Evolutionary conservation across 2,329 filamentous ascomycete genomes (phyloP).

Genomic region (Alternaria panax): DNA sequence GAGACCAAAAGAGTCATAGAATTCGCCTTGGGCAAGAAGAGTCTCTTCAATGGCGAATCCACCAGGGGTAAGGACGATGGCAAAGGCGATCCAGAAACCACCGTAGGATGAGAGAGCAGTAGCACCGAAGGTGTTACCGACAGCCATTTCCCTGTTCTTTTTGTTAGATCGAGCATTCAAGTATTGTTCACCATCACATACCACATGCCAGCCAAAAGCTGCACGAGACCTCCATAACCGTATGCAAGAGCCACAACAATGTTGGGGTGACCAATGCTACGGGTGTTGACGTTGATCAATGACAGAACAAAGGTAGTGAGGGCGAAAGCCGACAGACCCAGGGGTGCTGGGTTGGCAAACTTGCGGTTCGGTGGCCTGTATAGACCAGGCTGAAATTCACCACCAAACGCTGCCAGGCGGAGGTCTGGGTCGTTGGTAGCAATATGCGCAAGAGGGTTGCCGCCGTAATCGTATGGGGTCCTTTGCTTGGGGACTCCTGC

Average conservation of each 20-base stretch:
- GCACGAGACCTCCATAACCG: constrained; percentile 60
- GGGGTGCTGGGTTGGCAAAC: constrained; percentile 66
- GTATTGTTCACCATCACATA: constrained; percentile 48
- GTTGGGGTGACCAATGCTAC: constrained; percentile 53
- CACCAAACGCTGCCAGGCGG: constrained; percentile 58
- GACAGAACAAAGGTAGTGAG: constrained; percentile 69
- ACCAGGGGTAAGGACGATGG: constrained; percentile 64
- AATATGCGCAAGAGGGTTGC: constrained; percentile 61
- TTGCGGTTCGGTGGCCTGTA: constrained; percentile 55
- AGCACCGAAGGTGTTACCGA: constrained; percentile 70
- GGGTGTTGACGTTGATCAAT: constrained; percentile 57
- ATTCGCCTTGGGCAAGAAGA: constrained; percentile 44
- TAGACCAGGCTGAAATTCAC: constrained; percentile 61
- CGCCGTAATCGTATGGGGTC: constrained; percentile 59
- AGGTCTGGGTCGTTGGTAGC: constrained; percentile 57
- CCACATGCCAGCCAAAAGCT: constrained; percentile 63
- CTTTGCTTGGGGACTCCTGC: constrained; percentile 47
- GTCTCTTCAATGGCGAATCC: constrained; percentile 56
- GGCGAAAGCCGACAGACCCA: constrained; percentile 70
- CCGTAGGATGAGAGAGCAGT: constrained; percentile 68
- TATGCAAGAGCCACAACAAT: constrained; percentile 59
- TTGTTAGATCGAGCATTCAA: constrained; percentile 4
- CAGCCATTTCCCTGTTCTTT: constrained; percentile 57
- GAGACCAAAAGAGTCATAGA: constrained; percentile 63
- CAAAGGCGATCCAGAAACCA: constrained; percentile 68